Conservation (phyloP, 2,329 filamentous ascomycete genomes). For the Leptographium lundbergii region DNA sequence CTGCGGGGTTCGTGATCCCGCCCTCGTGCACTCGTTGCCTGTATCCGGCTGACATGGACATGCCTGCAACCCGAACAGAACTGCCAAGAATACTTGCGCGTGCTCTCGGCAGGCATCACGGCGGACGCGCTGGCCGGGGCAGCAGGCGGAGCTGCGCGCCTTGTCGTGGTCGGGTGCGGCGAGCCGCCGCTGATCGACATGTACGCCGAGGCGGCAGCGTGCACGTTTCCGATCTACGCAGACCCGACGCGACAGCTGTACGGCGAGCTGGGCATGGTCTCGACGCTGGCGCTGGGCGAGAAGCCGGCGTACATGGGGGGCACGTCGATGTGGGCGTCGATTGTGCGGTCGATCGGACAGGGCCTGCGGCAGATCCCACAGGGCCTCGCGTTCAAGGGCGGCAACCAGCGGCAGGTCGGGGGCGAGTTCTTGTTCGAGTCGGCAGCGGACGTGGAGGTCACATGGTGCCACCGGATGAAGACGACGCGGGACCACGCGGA, state of each 20-base stretch:
- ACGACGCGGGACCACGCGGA: conserved; percentile 69
- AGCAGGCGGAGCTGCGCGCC: conserved; percentile 39
- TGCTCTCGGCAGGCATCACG: conserved; percentile 45
- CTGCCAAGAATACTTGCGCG: conserved; percentile 62
- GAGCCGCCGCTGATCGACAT: conserved; percentile 53
- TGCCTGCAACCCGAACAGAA: conserved; percentile 37
- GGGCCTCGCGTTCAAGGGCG: conserved; percentile 49
- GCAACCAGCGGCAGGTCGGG: conserved; percentile 56
- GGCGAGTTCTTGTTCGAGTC: conserved; percentile 67
- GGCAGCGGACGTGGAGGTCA: conserved; percentile 25
- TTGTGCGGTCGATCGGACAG: conserved; percentile 43
- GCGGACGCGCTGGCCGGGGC: conserved; percentile 36
- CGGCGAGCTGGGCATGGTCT: conserved; percentile 53
- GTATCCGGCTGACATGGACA: neutral
- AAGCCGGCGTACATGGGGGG: conserved; percentile 53
- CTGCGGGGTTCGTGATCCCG: conserved; percentile 51
- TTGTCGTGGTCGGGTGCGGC: conserved; percentile 63
- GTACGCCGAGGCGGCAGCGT: conserved; percentile 50
- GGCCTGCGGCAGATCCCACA: conserved; percentile 43
- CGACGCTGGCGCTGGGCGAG: conserved; percentile 45
- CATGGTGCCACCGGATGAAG: conserved; percentile 74
- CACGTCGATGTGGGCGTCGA: conserved; percentile 32
- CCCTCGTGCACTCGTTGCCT: neutral
- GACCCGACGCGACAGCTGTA: conserved; percentile 59
- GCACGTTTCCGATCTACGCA: conserved; percentile 64